Conservation (phyloP, 331 rosid genomes). For the Dryas integrifolia region DNA sequence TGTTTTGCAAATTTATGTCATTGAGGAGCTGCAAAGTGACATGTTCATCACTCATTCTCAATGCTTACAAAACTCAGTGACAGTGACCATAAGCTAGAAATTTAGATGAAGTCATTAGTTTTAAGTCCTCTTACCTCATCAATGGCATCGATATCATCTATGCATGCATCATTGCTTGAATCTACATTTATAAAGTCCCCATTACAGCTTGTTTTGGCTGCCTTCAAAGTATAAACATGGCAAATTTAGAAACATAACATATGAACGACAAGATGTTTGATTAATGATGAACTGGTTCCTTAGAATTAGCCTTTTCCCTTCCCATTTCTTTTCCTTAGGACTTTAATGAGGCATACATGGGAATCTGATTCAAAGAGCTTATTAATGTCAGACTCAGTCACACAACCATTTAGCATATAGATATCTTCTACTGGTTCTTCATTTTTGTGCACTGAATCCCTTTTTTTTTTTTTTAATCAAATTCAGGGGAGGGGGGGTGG, state of each 20-base stretch:
- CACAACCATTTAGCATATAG: no score
- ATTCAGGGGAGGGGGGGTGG: no score
- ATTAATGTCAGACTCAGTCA: no score
- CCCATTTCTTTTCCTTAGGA: no score
- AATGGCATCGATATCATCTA: slow-evolving; percentile 9
- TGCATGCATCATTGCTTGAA: slow-evolving; percentile 19
- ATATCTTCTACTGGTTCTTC: no score
- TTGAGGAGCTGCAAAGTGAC: slow-evolving; percentile 21
- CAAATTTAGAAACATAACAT: background rate
- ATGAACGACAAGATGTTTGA: background rate
- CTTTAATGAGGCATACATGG: no score
- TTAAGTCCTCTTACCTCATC: slow-evolving; percentile 8
- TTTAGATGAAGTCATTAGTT: no score
- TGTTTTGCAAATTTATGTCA: slow-evolving; percentile 19
- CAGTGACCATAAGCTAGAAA: background rate
- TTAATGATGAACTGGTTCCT: background rate
- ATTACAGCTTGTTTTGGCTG: slow-evolving; percentile 16
- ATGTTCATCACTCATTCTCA: background rate
- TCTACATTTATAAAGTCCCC: slow-evolving; percentile 20
- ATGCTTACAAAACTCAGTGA: background rate
- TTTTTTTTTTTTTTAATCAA: no score
- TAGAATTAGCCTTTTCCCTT: no score
- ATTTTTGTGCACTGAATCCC: no score
- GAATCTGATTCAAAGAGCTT: no score
- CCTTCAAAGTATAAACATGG: background rate